Conservation (phyloP, 2,329 filamentous ascomycete genomes). For the Aspergillus calidoustus region DNA sequence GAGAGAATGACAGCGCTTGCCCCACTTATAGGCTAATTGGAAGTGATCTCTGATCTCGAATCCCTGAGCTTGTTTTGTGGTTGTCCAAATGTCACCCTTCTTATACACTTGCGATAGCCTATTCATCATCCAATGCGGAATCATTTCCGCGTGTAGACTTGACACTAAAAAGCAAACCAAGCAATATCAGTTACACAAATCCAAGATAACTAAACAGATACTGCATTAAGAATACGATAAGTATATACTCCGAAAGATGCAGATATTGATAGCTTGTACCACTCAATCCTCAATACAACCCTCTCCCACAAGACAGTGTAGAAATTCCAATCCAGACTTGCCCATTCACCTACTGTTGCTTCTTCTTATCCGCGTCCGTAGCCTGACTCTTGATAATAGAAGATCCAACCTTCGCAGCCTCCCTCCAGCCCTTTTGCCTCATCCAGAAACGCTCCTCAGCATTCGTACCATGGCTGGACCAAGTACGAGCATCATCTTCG, state of each 20-base stretch:
- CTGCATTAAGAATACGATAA: neutral
- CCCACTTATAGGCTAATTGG: neutral
- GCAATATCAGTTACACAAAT: too few relatives aligned
- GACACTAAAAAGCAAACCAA: neutral
- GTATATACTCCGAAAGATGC: neutral
- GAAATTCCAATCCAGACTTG: neutral
- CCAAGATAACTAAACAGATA: neutral
- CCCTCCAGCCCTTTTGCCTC: slow-evolving; percentile 50
- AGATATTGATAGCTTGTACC: neutral
- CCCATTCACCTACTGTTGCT: slow-evolving; percentile 33
- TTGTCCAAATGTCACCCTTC: neutral
- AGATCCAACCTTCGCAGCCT: slow-evolving; percentile 45
- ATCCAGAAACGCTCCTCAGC: slow-evolving; percentile 49
- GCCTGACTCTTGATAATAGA: slow-evolving; percentile 45
- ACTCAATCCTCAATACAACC: neutral
- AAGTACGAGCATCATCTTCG: slow-evolving; percentile 48
- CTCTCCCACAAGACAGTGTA: neutral
- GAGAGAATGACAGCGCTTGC: neutral
- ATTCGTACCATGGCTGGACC: slow-evolving; percentile 39
- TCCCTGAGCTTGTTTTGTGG: neutral
- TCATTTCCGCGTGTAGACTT: neutral
- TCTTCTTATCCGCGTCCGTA: slow-evolving; percentile 34
- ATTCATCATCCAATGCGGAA: neutral
- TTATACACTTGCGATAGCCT: neutral
- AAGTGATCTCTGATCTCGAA: neutral